These are phyloP conservation scores for Candida awuae DNA, from an alignment of 805 yeast species.

Conservation along the genomic window DNA sequence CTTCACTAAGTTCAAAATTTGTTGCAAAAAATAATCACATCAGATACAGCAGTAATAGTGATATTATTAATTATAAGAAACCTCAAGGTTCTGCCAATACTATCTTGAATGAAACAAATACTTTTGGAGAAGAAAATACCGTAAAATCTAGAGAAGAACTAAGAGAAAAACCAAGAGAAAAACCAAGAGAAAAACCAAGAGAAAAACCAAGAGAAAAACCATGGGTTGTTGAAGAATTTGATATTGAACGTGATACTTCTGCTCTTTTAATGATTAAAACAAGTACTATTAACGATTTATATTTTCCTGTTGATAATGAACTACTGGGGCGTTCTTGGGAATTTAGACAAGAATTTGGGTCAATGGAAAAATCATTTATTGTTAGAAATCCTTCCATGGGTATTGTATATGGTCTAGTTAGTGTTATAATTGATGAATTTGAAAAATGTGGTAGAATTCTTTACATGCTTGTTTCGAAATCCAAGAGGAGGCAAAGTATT, in stretches of 20 bases:
- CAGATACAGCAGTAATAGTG: too few species aligned
- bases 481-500: conserved; percentile 46
- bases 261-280: conserved; percentile 37
- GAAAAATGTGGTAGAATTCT: conserved; percentile 36
- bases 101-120: too few species aligned
- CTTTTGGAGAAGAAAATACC: too few species aligned
- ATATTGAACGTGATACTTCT: conserved; percentile 42
- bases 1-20: too few species aligned
- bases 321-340: conserved; percentile 9
- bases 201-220: conserved; percentile 21
- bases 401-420: conserved; percentile 44
- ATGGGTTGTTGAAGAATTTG: conserved; percentile 55
- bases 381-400: conserved; percentile 51
- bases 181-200: too few species aligned
- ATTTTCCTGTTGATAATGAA: conserved; percentile 4
- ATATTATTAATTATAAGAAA: too few species aligned
- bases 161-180: conserved; percentile 3
- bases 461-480: conserved; percentile 43
- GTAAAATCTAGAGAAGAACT: too few species aligned
- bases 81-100: too few species aligned
- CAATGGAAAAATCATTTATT: conserved; percentile 41
- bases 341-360: conserved; percentile 16
- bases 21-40: too few species aligned
- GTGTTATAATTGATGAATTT: conserved; percentile 42
- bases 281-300: conserved; percentile 18